phyloP scores from a whole-genome alignment of 148 eudicot species.

The Silene uniflora region DNA sequence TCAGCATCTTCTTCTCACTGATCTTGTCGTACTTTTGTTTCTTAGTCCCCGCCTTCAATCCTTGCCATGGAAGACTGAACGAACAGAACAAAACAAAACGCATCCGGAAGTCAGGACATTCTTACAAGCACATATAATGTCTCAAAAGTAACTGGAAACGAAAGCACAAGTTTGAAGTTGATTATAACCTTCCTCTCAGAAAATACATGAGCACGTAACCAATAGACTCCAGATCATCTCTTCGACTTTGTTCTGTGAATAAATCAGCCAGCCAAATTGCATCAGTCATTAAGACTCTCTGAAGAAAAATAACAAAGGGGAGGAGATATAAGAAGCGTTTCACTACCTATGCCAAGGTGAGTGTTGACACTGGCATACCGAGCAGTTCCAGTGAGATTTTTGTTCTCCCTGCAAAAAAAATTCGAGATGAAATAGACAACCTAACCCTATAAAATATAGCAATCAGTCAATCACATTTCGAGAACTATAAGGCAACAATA shows the following conservation, averaged over 20 bases:
- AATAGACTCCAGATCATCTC: conserved; percentile 55
- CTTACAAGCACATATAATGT: background rate
- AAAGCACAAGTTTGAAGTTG: background rate
- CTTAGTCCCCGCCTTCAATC: conserved; percentile 47
- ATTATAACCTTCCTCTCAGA: conserved; percentile 43
- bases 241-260: conserved; percentile 48
- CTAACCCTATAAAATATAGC: background rate
- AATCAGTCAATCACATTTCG: background rate
- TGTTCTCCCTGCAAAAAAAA: conserved; percentile 37
- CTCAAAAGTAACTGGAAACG: background rate
- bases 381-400: conserved; percentile 58
- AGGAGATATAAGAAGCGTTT: conserved; percentile 11
- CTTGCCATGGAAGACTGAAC: conserved; percentile 52
- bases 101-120: too few relatives aligned
- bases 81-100: background rate
- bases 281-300: background rate
- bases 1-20: conserved; percentile 53
- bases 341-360: conserved; percentile 57
- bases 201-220: conserved; percentile 55
- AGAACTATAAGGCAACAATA: background rate
- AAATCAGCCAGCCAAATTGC: conserved; percentile 13
- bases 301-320: background rate
- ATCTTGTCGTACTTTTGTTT: conserved; percentile 51
- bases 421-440: background rate
- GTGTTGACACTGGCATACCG: conserved; percentile 60